Conservation (phyloP, 805 yeast genomes). For the Ogataea nonfermentans region DNA sequence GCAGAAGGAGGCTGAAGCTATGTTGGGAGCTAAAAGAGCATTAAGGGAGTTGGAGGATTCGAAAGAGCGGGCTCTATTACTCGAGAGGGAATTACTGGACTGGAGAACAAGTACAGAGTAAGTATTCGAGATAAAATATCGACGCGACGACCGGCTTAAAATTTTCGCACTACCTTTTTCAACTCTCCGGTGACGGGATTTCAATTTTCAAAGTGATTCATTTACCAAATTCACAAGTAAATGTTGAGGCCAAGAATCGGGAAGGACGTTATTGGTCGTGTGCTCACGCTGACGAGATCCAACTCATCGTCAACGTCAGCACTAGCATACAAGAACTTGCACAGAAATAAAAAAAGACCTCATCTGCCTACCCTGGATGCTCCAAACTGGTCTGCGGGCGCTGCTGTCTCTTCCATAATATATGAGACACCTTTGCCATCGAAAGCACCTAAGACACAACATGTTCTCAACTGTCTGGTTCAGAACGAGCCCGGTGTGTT, state of each 20-base stretch:
- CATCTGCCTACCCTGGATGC: conserved; percentile 90
- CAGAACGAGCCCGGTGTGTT: conserved; percentile 99
- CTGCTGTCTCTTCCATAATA: conserved; percentile 92
- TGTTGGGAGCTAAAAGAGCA: conserved; percentile 42
- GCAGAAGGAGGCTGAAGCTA: conserved; percentile 44
- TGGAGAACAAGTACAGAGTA: conserved; percentile 41
- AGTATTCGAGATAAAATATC: not conserved
- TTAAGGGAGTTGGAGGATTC: conserved; percentile 57
- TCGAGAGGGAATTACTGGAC: conserved; percentile 57
- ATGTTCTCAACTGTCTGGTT: conserved; percentile 92
- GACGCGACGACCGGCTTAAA: conserved; percentile 7
- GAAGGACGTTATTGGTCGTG: conserved; percentile 14
- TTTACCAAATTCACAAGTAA: conserved; percentile 1
- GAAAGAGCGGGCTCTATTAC: conserved; percentile 48
- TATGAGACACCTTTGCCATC: conserved; percentile 83
- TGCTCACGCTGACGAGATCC: conserved; percentile 17
- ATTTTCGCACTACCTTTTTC: conserved; percentile 6
- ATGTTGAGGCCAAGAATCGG: conserved; percentile 20
- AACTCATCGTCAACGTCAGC: conserved; percentile 84
- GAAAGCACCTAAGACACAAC: conserved; percentile 67
- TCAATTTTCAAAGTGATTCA: conserved; percentile 6
- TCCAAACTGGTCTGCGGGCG: conserved; percentile 93
- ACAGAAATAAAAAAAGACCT: conserved; percentile 82
- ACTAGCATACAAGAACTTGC: conserved; percentile 87
- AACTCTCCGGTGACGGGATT: conserved; percentile 11